Conservation (phyloP, 192 early-diverging fungal species). For the Backusella liffmaniae region DNA sequence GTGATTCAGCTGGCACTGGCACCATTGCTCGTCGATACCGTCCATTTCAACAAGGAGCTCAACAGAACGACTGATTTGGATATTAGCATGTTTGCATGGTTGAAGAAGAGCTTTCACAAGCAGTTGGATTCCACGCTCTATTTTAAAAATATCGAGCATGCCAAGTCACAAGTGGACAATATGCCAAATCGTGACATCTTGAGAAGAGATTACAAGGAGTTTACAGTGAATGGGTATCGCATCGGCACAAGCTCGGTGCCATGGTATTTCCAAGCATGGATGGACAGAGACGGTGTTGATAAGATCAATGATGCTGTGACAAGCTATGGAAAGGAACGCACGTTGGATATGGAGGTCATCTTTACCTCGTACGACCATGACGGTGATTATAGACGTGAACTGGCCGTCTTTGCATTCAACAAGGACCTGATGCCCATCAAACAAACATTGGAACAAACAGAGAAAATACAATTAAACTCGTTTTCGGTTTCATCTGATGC, state of each 20-base stretch:
- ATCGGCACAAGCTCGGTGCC: conserved; percentile 64
- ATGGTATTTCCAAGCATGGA: conserved; percentile 51
- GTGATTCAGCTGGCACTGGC: conserved; percentile 51
- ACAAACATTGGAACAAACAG: conserved; percentile 31
- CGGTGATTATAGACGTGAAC: conserved; percentile 60
- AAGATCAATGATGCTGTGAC: conserved; percentile 22
- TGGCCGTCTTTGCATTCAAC: conserved; percentile 43
- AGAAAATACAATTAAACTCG: conserved; percentile 17
- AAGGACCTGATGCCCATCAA: conserved; percentile 25
- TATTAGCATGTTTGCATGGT: conserved; percentile 36
- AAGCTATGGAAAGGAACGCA: conserved; percentile 38
- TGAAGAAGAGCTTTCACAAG: conserved; percentile 12
- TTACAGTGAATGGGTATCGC: conserved; percentile 36
- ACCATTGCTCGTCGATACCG: conserved; percentile 70
- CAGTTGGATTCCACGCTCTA: neutral
- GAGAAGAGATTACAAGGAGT: conserved; percentile 78
- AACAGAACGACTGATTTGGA: conserved; percentile 51
- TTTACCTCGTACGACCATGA: conserved; percentile 57
- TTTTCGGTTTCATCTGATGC: neutral
- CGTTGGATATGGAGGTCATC: conserved; percentile 55
- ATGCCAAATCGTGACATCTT: conserved; percentile 55
- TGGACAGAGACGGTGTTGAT: conserved; percentile 44
- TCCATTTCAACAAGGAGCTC: conserved; percentile 50
- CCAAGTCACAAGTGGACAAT: conserved; percentile 46
- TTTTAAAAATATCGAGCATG: conserved; percentile 52